phyloP scores from a whole-genome alignment of 495 filamentous ascomycete species.

The Penicillium simplicissimum region DNA sequence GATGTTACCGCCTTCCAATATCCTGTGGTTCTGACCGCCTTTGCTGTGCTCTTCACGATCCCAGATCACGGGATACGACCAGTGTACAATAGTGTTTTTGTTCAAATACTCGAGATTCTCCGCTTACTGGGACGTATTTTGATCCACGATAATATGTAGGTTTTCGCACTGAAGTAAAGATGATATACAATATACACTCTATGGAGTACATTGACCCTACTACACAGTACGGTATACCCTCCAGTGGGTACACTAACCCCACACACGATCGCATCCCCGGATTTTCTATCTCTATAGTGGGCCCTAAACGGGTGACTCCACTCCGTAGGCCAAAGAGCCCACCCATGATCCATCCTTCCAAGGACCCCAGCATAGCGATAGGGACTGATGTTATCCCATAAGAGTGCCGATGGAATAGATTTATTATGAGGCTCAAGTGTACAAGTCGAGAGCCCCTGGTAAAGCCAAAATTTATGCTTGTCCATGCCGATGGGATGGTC shows the following conservation, averaged over 20 bases:
- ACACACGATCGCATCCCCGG: conserved; percentile 12
- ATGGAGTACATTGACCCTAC: background rate
- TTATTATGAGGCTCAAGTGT: background rate
- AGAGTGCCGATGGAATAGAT: background rate
- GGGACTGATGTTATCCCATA: background rate
- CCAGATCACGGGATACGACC: too few relatives aligned
- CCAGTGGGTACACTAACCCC: conserved; percentile 9
- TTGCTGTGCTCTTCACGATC: background rate
- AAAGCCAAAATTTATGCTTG: conserved; percentile 16
- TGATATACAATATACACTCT: too few relatives aligned
- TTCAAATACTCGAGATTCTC: too few relatives aligned
- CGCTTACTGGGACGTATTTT: too few relatives aligned
- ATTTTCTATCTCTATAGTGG: conserved; percentile 19
- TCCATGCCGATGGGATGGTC: conserved; percentile 7
- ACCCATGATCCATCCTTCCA: background rate
- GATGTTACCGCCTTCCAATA: background rate
- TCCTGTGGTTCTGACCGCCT: background rate
- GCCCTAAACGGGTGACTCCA: conserved; percentile 13
- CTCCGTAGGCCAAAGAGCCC: background rate
- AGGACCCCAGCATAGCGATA: background rate
- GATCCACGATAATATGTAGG: too few relatives aligned
- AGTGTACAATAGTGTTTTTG: too few relatives aligned
- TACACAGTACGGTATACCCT: background rate
- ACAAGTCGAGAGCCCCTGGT: background rate
- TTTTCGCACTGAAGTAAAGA: too few relatives aligned